phyloP scores from a whole-genome alignment of 2,329 filamentous ascomycete genomes.

The Cladosporium oxysporum region DNA sequence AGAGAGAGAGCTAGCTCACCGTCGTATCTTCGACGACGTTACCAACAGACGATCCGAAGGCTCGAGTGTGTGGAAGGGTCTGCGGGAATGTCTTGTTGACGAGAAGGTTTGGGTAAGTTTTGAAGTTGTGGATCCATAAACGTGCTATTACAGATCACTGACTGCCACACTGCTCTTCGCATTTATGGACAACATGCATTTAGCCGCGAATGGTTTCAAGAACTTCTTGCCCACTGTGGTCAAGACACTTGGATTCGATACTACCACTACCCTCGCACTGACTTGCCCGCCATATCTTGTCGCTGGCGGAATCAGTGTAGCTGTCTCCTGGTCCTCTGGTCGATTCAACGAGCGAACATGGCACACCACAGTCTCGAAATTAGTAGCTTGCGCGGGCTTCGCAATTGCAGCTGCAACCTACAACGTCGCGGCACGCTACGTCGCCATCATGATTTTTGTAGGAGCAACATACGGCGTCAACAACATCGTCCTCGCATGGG shows the following conservation, averaged over 20 bases:
- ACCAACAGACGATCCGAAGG: slow-evolving; percentile 51
- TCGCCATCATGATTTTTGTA: slow-evolving; percentile 38
- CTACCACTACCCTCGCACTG: slow-evolving; percentile 36
- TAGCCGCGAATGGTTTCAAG: slow-evolving; percentile 18
- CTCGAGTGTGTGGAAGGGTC: slow-evolving; percentile 38
- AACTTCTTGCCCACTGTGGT: slow-evolving; percentile 16
- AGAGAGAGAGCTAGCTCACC: slow-evolving; percentile 35
- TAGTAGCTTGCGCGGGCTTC: slow-evolving; percentile 10
- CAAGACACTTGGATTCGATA: slow-evolving; percentile 38
- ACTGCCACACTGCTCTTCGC: not conserved
- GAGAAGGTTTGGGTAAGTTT: slow-evolving; percentile 3
- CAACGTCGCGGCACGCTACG: slow-evolving; percentile 27
- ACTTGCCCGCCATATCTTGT: slow-evolving; percentile 38
- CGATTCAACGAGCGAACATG: slow-evolving; percentile 45
- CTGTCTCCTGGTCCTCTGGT: slow-evolving; percentile 39
- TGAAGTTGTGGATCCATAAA: not conserved
- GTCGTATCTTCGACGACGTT: slow-evolving; percentile 38
- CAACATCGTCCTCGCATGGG: slow-evolving; percentile 41
- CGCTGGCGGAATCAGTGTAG: slow-evolving; percentile 31
- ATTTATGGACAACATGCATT: slow-evolving; percentile 16
- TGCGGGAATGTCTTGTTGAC: not conserved
- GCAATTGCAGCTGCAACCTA: slow-evolving; percentile 5
- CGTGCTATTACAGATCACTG: not conserved
- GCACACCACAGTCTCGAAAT: slow-evolving; percentile 30
- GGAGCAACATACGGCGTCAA: slow-evolving; percentile 40